Conservation (phyloP, 2,329 filamentous ascomycete species). For the Cordyceps cicadae region DNA sequence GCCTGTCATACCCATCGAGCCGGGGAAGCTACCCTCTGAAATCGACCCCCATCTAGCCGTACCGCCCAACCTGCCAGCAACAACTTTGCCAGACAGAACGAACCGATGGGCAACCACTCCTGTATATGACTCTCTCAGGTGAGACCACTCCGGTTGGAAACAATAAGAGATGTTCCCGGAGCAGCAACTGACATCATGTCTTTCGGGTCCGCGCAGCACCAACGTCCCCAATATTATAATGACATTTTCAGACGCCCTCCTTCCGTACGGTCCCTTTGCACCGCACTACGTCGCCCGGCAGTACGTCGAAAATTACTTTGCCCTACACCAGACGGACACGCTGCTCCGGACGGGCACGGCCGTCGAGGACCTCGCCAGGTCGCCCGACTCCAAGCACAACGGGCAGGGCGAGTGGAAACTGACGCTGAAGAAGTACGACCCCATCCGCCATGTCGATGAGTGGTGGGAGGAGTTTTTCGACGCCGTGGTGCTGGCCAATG, state of each 20-base stretch:
- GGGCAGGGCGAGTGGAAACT: constrained; percentile 34
- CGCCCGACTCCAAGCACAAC: constrained; percentile 15
- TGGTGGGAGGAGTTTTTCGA: constrained; percentile 48
- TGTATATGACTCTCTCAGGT: constrained; percentile 45
- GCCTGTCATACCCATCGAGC: constrained; percentile 25
- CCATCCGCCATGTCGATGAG: constrained; percentile 33
- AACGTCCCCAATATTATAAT: constrained; percentile 50
- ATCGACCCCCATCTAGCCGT: constrained; percentile 38
- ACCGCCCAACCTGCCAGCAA: constrained; percentile 32
- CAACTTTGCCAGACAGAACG: constrained; percentile 32
- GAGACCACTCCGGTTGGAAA: constrained; percentile 15
- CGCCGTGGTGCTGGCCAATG: constrained; percentile 35
- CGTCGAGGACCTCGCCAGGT: constrained; percentile 37
- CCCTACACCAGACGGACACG: constrained; percentile 37
- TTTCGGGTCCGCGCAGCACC: constrained; percentile 28
- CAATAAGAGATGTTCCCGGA: not conserved
- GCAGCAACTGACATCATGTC: not conserved
- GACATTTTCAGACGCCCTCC: constrained; percentile 44
- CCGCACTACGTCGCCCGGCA: constrained; percentile 47
- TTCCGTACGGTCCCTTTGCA: constrained; percentile 48
- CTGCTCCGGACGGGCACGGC: constrained; percentile 42
- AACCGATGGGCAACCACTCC: constrained; percentile 41
- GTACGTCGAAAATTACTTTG: constrained; percentile 49
- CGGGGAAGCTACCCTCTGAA: constrained; percentile 36
- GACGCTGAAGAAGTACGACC: constrained; percentile 38